Percentiles rank a stretch among this genome's conserved stretches.
These are phyloP conservation scores for Microthlaspi erraticum DNA, from an alignment of 345 rosid species.

Conservation along the genomic window DNA sequence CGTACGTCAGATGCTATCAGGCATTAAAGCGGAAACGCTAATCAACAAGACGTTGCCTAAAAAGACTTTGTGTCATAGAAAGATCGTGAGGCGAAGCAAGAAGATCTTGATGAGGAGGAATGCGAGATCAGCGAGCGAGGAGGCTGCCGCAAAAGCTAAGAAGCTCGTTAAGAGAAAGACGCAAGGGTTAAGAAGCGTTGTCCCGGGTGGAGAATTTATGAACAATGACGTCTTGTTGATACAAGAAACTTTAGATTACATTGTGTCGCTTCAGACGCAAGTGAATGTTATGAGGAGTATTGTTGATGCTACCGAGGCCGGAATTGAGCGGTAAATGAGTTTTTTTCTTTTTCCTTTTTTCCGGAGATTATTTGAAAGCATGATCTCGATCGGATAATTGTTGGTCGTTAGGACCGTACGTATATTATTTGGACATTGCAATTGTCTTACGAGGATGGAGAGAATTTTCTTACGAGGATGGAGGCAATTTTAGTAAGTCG, in stretches of 20 bases:
- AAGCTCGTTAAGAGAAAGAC: slow-evolving; percentile 63
- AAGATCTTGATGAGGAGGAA: slow-evolving; percentile 60
- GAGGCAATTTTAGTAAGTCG: slow-evolving; percentile 26
- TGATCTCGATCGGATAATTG: slow-evolving; percentile 14
- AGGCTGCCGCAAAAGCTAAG: slow-evolving; percentile 50
- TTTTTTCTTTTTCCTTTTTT: neutral
- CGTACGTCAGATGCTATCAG: slow-evolving; percentile 56
- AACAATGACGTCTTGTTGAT: slow-evolving; percentile 71
- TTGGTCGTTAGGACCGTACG: slow-evolving; percentile 32
- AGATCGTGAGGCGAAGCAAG: slow-evolving; percentile 59
- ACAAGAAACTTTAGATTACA: slow-evolving; percentile 89
- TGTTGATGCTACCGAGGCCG: slow-evolving; percentile 49
- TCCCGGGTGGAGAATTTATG: slow-evolving; percentile 73
- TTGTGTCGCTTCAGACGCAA: slow-evolving; percentile 73
- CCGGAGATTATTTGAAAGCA: slow-evolving; percentile 19
- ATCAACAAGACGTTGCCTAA: slow-evolving; percentile 42
- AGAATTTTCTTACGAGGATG: slow-evolving; percentile 15
- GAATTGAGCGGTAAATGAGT: slow-evolving; percentile 29
- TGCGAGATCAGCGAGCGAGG: slow-evolving; percentile 38
- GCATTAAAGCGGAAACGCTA: slow-evolving; percentile 32
- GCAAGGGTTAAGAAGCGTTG: slow-evolving; percentile 62
- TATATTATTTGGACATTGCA: slow-evolving; percentile 13
- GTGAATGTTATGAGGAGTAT: slow-evolving; percentile 78
- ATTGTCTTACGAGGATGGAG: slow-evolving; percentile 21
- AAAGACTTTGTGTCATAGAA: slow-evolving; percentile 42